Evolutionary conservation across 306 rosid species (phyloP).

Genomic region (Benincasa hispida): DNA sequence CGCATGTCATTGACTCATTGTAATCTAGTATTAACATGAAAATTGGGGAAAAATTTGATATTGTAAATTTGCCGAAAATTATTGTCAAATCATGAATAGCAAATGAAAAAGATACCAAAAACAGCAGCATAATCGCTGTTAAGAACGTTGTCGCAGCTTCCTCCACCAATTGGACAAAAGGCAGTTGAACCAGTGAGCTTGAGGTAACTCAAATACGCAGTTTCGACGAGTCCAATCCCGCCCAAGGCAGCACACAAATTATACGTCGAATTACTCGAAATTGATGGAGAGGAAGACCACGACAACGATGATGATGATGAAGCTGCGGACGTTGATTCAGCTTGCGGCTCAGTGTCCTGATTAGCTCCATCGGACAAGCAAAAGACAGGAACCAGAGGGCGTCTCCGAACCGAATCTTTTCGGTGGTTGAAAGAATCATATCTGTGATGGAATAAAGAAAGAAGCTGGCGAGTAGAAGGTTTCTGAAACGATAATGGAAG

Average conservation of each 20-base stretch:
- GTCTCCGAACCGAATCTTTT: not conserved
- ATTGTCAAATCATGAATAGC: not conserved
- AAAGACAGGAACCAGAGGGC: conserved; percentile 14
- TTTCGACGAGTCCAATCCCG: conserved; percentile 65
- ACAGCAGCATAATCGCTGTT: conserved; percentile 64
- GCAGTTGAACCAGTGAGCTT: conserved; percentile 57
- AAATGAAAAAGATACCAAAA: conserved; percentile 38
- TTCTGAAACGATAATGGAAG: conserved; percentile 16
- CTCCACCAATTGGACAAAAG: conserved; percentile 58
- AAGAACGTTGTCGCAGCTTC: conserved; percentile 50
- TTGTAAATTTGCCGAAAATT: not conserved
- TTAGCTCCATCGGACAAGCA: conserved; percentile 33
- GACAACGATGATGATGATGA: not conserved
- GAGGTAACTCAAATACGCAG: conserved; percentile 63
- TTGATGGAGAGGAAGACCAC: not conserved
- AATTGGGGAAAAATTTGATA: not conserved
- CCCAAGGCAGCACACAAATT: conserved; percentile 39
- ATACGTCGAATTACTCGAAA: conserved; percentile 23
- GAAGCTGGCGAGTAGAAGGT: conserved; percentile 9
- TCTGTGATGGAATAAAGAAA: conserved; percentile 6
- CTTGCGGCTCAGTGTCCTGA: conserved; percentile 33
- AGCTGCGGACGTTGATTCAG: conserved; percentile 13
- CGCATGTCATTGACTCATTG: not conserved
- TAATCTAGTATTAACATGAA: not conserved
- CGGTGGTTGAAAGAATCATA: not conserved